Evolutionary conservation across 164 flowering plant species (phyloP), one percentile per base, ranked within the genome.

Genomic region (Protea cynaroides): DNA sequence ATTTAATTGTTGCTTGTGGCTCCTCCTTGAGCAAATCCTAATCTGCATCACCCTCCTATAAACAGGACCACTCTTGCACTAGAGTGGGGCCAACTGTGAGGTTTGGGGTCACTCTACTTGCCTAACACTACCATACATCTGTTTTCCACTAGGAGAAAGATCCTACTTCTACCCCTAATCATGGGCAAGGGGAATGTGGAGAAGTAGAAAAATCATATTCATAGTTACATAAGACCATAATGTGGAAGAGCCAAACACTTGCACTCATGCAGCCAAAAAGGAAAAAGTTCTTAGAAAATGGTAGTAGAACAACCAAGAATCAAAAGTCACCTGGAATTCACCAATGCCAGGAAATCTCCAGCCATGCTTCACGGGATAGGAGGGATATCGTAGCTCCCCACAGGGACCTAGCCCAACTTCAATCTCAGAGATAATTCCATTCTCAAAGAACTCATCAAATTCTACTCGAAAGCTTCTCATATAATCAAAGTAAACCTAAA

Each of bases 341-440:
- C 96, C 96, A 67, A 86, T 81, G 63, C 96, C 96, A 58, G 96
- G 92, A 72, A 82, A 87, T 69, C 71, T 78, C 92, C 94, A 89
- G 11, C 87, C 96, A 65, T 85, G 87, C 62, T 79, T 81, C 64
- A 71, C 84, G 58, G 90, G 83, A 79, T 79, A 78, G 57, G 97
- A 87, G 40, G 96, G 96, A 74, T 87, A 93, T 25, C 97, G 74
- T 13, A 93, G 80, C 79, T 90, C 97, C 40, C 97, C 97, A 79
- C 89, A 84, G 51, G 98, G 96, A 51, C 97, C 98, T 13, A 93
- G 78, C 37, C 94, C 98, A 69, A 93, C 75, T 80, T 83, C 89
- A 74, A 93, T 82, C 71, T 82, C 84, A 34, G 87, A 81, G 49
- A 89, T 92, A 38, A 85, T 65, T 21, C 84, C 88, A 73, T 77